Base-by-base conservation (phyloP, 164 flowering plant genomes). In the Amborella trichopoda region DNA sequence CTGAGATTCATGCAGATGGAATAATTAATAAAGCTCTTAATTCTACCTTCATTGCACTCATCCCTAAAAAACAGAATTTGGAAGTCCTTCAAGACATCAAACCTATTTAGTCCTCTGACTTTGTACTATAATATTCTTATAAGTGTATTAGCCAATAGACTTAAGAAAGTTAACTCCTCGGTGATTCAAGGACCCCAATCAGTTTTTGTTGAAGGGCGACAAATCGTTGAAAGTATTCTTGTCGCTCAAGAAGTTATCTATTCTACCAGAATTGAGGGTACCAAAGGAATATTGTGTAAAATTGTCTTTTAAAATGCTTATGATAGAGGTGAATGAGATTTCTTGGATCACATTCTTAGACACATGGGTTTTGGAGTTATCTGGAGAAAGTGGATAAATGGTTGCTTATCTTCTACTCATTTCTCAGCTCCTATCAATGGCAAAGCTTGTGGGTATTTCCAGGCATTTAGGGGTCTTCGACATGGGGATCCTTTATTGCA, bases 41-140 rank as follows among this genome's bases (percentile, higher is more conserved):
- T 30, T 30, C 34, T 30, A 30, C 34, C 34, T 30, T 30, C 34
- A 30, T 30, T 30, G 34, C 34, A 30, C 34, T 30, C 34, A 30
- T 30, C 34, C 34, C 34, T 30, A 30, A 30, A 13, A 30, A 30
- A 30, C 9, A 30, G 9, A 30, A 13, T 30, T 6, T 30, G 6
- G 13, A 30, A 13, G 34, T 6, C 34, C 34, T 30, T 13, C 34
- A 30, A 30, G 34, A 30, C 13, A 6, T 30, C 13, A 6, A 13
- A 6, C 34, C 34, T 30, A 30, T 30, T 13, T n/a, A 30, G 34
- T 13, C 34, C 13, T 13, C 34, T 30, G 6, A 30, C 6, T 13
- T 30, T 6, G 9, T 6, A 30, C 34, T 30, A 6, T 30, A 30
- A 30, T 6, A 30, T 30, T 30, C 34, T 30, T 13, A 6, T 13